Base-by-base conservation (phyloP, 1,284 basidiomycete genomes). In the Mrakiaceae sp. region DNA sequence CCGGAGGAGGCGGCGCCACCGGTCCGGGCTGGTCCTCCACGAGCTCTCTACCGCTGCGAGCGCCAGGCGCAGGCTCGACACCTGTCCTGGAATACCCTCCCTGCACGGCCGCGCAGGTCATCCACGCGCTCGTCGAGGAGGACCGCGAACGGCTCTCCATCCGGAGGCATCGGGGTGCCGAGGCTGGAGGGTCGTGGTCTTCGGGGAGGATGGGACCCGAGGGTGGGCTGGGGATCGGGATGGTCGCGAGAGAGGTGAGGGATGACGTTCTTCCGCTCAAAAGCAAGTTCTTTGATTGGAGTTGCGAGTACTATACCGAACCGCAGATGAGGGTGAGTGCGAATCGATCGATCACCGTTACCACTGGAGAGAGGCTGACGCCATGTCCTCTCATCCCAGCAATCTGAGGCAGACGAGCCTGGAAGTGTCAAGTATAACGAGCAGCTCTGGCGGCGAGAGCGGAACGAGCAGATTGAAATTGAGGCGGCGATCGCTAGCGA, bases 291-390 rank as follows among this genome's bases (percentile, higher is more conserved):
- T 98, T 90, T 73, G 93, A 96, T 72, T 98, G 92, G 90, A 93
- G 91, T 67, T 85, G 86, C 71, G 94, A 98, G 74, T 98, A 98
- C 75, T 98, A 97, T 79, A 93, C 90, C 68, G 94, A 98, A 76
- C 93, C 95, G 4, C 95, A 96, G 76, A 96, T 97, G 93, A 87
- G 90, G 79, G 90, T 92, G 71, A 71, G 85, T 78, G 7, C 14
- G 6, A 4, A 3, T 52, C 48, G 3, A 16, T 5, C 14, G 10
- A 4, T 27, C 52, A 9, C 14, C 52, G 7, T 39, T 39, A 16
- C 16, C 12, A n/a, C 4, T 61, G 44, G 11, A 16, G 50, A 4
- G 7, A 46, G 42, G 47, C 57, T 64, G 54, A 64, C 46, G 3
- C 6, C 11, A 3, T 49, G 53, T 61, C 4, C 9, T 14, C 27